Percentiles rank a stretch among this genome's conserved stretches.
phyloP scores from a whole-genome alignment of 129 eudicot genomes.

The Flaveria sonorensis region DNA sequence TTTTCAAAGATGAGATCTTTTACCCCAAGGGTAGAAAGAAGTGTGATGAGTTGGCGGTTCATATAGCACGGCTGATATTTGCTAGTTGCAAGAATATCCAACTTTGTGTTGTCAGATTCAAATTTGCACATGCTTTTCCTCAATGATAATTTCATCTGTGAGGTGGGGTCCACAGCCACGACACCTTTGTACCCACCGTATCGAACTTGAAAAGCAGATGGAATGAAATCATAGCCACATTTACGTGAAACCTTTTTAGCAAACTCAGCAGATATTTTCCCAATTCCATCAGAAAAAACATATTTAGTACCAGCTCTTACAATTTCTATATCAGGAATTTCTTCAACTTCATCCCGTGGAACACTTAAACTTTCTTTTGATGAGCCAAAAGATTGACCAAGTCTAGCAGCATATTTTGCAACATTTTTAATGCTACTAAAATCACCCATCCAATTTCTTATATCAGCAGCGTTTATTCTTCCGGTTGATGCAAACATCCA shows the following conservation, averaged over 20 bases:
- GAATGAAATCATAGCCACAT: slow-evolving; percentile 54
- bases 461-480: slow-evolving; percentile 49
- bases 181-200: slow-evolving; percentile 90
- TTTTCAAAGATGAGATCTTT: slow-evolving; percentile 56
- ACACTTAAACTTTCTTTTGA: slow-evolving; percentile 77
- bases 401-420: slow-evolving; percentile 92
- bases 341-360: slow-evolving; percentile 48
- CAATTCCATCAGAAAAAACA: slow-evolving; percentile 85
- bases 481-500: slow-evolving; percentile 84
- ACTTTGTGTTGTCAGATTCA: slow-evolving; percentile 54
- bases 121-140: slow-evolving; percentile 77
- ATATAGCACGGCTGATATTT: slow-evolving; percentile 79
- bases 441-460: slow-evolving; percentile 79
- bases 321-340: slow-evolving; percentile 49
- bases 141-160: slow-evolving; percentile 56
- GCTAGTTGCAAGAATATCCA: slow-evolving; percentile 66
- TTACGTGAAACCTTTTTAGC: slow-evolving; percentile 60
- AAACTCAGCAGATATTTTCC: slow-evolving; percentile 72
- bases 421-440: slow-evolving; percentile 65
- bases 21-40: slow-evolving; percentile 79
- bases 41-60: slow-evolving; percentile 75
- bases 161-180: slow-evolving; percentile 70
- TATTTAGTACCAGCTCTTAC: slow-evolving; percentile 35
- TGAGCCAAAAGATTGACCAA: slow-evolving; percentile 85
- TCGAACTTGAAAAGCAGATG: slow-evolving; percentile 80